Percentiles rank a stretch among this genome's conserved stretches.
phyloP scores from a whole-genome alignment of 2,329 filamentous ascomycete genomes.

The Corynespora cassiicola region DNA sequence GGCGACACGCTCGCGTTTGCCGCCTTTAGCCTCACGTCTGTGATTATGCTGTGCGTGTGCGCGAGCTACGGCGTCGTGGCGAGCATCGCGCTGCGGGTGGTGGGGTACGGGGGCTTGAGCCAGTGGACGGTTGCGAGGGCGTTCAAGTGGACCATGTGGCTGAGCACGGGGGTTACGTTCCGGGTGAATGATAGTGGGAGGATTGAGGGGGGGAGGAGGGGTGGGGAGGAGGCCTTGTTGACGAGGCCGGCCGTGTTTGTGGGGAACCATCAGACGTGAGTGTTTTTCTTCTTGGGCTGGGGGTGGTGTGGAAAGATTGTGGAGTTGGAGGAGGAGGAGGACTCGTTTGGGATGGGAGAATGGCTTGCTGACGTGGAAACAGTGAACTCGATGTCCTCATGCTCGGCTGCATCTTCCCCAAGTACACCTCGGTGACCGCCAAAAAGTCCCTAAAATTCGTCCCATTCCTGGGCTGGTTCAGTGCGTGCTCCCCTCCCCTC shows the following conservation, averaged over 20 bases:
- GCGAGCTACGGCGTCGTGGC: slow-evolving; percentile 77
- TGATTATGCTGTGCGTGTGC: slow-evolving; percentile 44
- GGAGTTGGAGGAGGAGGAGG: background rate
- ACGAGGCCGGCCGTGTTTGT: slow-evolving; percentile 84
- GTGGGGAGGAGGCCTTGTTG: slow-evolving; percentile 39
- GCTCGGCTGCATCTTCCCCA: slow-evolving; percentile 87
- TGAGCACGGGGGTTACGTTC: slow-evolving; percentile 80
- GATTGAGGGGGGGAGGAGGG: slow-evolving; percentile 34
- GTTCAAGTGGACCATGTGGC: slow-evolving; percentile 81
- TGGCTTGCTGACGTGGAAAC: slow-evolving; percentile 21
- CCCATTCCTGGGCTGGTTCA: slow-evolving; percentile 95
- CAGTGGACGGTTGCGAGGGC: slow-evolving; percentile 84
- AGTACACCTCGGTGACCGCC: slow-evolving; percentile 90
- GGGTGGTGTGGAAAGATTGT: background rate
- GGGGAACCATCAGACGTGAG: slow-evolving; percentile 86
- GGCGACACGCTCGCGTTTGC: slow-evolving; percentile 62
- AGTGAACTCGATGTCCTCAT: slow-evolving; percentile 90
- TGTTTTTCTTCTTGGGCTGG: slow-evolving; percentile 9
- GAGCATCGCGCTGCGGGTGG: slow-evolving; percentile 72
- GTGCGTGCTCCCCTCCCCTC: slow-evolving; percentile 35
- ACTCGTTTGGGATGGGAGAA: background rate
- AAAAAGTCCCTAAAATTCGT: slow-evolving; percentile 82
- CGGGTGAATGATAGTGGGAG: slow-evolving; percentile 59
- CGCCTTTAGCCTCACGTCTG: slow-evolving; percentile 64
- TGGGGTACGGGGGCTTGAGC: slow-evolving; percentile 75